Conservation (phyloP, 768 basidiomycete species). For the Xanthoconium stramineum region DNA sequence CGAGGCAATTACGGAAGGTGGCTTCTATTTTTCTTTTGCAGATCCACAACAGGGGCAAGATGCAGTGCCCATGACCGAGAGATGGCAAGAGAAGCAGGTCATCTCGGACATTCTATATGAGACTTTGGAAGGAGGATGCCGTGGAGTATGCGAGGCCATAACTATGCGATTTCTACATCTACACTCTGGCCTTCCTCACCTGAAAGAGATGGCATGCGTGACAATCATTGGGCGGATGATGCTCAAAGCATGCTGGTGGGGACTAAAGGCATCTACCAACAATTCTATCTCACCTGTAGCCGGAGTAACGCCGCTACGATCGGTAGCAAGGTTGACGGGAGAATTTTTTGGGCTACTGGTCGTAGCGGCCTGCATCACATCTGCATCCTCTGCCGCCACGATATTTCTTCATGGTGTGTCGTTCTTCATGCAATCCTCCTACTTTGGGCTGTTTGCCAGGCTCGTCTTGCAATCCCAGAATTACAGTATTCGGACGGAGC, state of each 20-base stretch:
- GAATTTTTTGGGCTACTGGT: slow-evolving; percentile 12
- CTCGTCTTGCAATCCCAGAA: slow-evolving; percentile 15
- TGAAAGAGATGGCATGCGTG: slow-evolving; percentile 4
- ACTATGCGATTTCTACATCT: slow-evolving; percentile 12
- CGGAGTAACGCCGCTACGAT: slow-evolving; percentile 7
- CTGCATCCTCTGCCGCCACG: neutral
- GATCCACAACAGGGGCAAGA: neutral
- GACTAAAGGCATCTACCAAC: slow-evolving; percentile 6
- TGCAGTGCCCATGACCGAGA: neutral
- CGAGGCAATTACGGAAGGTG: slow-evolving; percentile 18
- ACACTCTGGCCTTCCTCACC: slow-evolving; percentile 1
- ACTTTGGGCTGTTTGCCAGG: slow-evolving; percentile 17
- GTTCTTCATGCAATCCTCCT: slow-evolving; percentile 11
- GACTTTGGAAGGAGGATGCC: slow-evolving; percentile 11
- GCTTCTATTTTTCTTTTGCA: slow-evolving; percentile 19
- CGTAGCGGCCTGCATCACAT: slow-evolving; percentile 1
- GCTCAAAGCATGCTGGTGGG: slow-evolving; percentile 8
- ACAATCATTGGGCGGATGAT: slow-evolving; percentile 9
- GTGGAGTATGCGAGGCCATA: slow-evolving; percentile 15
- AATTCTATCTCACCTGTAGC: neutral
- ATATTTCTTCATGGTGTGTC: slow-evolving; percentile 9
- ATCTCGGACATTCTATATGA: slow-evolving; percentile 9
- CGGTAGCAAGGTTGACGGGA: slow-evolving; percentile 4
- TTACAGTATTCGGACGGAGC: slow-evolving; percentile 14
- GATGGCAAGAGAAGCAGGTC: slow-evolving; percentile 7